Percentiles rank a stretch among this genome's conserved stretches.
phyloP scores from a whole-genome alignment of 2,329 filamentous ascomycete genomes.

The Cladorrhinum sp. region DNA sequence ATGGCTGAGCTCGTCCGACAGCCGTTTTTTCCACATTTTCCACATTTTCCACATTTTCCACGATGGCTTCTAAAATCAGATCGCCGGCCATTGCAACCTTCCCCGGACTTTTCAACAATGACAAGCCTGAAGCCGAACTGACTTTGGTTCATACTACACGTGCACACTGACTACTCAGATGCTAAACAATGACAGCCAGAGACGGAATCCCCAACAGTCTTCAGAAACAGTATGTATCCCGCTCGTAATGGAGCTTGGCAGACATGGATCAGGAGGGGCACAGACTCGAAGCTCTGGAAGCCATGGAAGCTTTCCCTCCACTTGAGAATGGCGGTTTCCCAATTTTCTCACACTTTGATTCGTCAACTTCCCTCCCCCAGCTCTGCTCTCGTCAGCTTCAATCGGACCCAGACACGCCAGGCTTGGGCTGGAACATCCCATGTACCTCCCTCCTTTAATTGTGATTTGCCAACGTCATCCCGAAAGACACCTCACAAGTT shows the following conservation, averaged over 20 bases:
- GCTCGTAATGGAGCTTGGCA: not conserved
- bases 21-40: not conserved
- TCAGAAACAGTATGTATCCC: not conserved
- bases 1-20: too few relatives aligned
- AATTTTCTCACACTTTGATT: not conserved
- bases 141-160: not conserved
- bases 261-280: slow-evolving; percentile 10
- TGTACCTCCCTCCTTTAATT: too few relatives aligned
- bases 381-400: too few relatives aligned
- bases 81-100: slow-evolving; percentile 6
- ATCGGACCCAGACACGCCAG: too few relatives aligned
- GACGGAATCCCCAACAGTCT: too few relatives aligned
- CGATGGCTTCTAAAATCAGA: not conserved
- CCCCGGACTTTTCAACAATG: slow-evolving; percentile 1
- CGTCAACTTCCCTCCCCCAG: not conserved
- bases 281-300: slow-evolving; percentile 21
- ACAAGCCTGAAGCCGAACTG: not conserved
- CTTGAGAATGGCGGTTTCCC: not conserved
- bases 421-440: too few relatives aligned
- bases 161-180: too few relatives aligned
- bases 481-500: not conserved
- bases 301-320: not conserved
- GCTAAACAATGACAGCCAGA: not conserved
- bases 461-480: not conserved
- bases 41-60: not conserved